phyloP scores from a whole-genome alignment of 805 yeast genomes.

The Candida tibetensis region DNA sequence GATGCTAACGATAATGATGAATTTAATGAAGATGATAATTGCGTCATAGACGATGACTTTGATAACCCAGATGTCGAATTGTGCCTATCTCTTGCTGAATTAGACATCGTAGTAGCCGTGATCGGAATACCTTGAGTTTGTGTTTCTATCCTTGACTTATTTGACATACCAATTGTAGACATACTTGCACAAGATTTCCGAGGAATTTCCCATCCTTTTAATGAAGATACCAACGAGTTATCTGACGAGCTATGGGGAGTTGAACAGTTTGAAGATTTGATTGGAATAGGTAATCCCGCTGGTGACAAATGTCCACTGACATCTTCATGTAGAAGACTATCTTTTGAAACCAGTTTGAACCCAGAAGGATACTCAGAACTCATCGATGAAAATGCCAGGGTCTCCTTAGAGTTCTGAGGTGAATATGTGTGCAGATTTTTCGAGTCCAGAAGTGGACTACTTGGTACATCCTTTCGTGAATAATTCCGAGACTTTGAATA shows the following conservation, averaged over 20 bases:
- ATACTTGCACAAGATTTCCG: conserved; percentile 30
- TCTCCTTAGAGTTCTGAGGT: neutral
- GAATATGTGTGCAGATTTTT: neutral
- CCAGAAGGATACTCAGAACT: neutral
- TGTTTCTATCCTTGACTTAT: conserved; percentile 13
- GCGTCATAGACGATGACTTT: conserved; percentile 37
- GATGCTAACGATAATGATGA: conserved; percentile 37
- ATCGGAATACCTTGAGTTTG: conserved; percentile 21
- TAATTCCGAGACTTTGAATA: neutral
- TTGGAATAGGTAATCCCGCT: conserved; percentile 4
- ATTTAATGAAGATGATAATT: conserved; percentile 40
- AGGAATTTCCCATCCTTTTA: conserved; percentile 50
- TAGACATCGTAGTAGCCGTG: conserved; percentile 13
- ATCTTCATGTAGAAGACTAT: neutral
- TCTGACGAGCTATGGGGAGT: conserved; percentile 4
- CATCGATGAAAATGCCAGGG: neutral
- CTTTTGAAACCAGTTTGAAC: neutral
- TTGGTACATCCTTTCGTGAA: neutral
- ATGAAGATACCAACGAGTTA: conserved; percentile 20
- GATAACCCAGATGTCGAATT: conserved; percentile 29
- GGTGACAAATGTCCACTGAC: neutral
- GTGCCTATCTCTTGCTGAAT: conserved; percentile 11
- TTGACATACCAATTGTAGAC: conserved; percentile 12
- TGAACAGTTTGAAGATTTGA: neutral
- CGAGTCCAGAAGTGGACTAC: neutral